phyloP scores from a whole-genome alignment of 1,139 yeast species.

The Blastobotrys apis region DNA sequence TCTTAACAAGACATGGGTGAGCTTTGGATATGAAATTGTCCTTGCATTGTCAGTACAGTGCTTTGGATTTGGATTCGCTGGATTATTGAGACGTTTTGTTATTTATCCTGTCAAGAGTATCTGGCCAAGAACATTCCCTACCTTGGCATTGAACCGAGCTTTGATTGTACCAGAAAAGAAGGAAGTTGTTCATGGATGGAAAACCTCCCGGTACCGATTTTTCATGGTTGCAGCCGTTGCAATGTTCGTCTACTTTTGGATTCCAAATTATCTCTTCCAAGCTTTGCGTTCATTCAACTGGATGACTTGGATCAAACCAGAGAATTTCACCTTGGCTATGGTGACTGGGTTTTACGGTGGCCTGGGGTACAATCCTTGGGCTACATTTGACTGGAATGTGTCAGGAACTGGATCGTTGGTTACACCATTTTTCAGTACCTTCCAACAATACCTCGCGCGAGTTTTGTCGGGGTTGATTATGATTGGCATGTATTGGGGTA shows the following conservation, averaged over 20 bases:
- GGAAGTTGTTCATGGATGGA: conserved; percentile 45
- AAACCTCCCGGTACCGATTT: conserved; percentile 42
- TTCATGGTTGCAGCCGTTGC: conserved; percentile 40
- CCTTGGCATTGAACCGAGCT: conserved; percentile 53
- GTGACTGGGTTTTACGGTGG: conserved; percentile 54
- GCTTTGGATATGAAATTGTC: conserved; percentile 47
- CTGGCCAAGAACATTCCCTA: conserved; percentile 55
- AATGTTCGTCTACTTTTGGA: conserved; percentile 52
- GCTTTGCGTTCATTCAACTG: conserved; percentile 54
- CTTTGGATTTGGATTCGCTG: conserved; percentile 61
- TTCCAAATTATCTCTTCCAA: conserved; percentile 49
- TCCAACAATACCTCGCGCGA: conserved; percentile 42
- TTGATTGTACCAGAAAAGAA: conserved; percentile 36
- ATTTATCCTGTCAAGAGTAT: conserved; percentile 54
- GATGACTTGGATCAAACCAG: conserved; percentile 59
- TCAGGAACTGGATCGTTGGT: conserved; percentile 30
- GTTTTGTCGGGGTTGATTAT: conserved; percentile 42
- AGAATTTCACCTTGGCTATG: conserved; percentile 48
- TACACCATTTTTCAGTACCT: conserved; percentile 45
- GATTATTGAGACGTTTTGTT: conserved; percentile 51
- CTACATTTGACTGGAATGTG: conserved; percentile 50
- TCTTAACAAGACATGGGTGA: conserved; percentile 43
- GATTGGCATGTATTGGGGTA: conserved; percentile 46
- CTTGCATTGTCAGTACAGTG: conserved; percentile 51
- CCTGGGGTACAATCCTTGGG: conserved; percentile 52